A percentile compares a stretch with the other conserved stretches of the same genome.
These are phyloP conservation scores for Kwoniella botswanensis DNA, from an alignment of 768 basidiomycete species.

Conservation along the genomic window DNA sequence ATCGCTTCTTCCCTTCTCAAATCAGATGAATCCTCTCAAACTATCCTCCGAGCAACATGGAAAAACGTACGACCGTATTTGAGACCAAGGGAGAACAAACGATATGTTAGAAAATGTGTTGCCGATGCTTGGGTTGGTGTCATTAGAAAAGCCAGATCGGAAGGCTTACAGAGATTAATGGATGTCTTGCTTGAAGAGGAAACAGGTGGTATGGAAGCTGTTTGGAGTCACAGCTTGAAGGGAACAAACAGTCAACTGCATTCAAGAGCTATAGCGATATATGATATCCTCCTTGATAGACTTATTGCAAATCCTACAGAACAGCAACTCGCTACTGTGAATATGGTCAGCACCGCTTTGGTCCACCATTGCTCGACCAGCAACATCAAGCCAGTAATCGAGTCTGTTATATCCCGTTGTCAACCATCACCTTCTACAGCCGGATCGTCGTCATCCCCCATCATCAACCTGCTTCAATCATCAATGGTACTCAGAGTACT, in stretches of 20 bases:
- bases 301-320: slow-evolving; percentile 61
- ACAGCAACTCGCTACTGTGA: slow-evolving; percentile 20
- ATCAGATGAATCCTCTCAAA: slow-evolving; percentile 21
- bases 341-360: slow-evolving; percentile 73
- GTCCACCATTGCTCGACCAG: slow-evolving; percentile 77
- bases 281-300: slow-evolving; percentile 66
- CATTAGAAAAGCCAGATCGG: slow-evolving; percentile 71
- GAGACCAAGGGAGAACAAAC: slow-evolving; percentile 41
- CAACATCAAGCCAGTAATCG: slow-evolving; percentile 62
- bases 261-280: slow-evolving; percentile 70
- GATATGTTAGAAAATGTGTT: slow-evolving; percentile 59
- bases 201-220: slow-evolving; percentile 70
- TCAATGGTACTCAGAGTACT: slow-evolving; percentile 47
- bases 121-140: slow-evolving; percentile 88
- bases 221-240: slow-evolving; percentile 70
- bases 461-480: slow-evolving; percentile 21
- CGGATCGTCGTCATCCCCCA: slow-evolving; percentile 13
- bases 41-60: slow-evolving; percentile 38
- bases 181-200: slow-evolving; percentile 63
- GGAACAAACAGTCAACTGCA: slow-evolving; percentile 63
- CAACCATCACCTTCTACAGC: slow-evolving; percentile 7
- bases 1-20: slow-evolving; percentile 45
- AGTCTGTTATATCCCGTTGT: slow-evolving; percentile 57
- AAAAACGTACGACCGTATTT: slow-evolving; percentile 47
- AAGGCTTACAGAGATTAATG: slow-evolving; percentile 67